Evolutionary conservation across 805 yeast species (phyloP).

Genomic region (Cyberlindnera nakhonratchasimensis): DNA sequence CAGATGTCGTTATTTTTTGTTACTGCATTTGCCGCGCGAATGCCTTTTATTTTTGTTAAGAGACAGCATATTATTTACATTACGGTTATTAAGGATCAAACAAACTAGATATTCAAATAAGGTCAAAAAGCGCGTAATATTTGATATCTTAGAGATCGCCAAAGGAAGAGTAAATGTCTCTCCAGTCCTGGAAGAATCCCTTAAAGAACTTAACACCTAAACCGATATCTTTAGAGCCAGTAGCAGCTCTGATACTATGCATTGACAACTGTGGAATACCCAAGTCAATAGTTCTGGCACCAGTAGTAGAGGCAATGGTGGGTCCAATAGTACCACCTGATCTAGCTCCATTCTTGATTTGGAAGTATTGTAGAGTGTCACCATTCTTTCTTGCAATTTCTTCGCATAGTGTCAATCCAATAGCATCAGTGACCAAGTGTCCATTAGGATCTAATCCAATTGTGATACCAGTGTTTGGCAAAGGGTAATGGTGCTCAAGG

Average conservation of each 20-base stretch:
- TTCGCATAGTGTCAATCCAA: constrained; percentile 66
- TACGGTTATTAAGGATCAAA: background rate
- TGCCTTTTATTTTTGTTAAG: background rate
- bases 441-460: constrained; percentile 75
- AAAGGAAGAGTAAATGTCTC: constrained; percentile 49
- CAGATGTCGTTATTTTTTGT: constrained; percentile 49
- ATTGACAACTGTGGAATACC: constrained; percentile 83
- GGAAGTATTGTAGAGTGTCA: constrained; percentile 75
- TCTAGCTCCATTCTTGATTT: constrained; percentile 78
- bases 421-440: constrained; percentile 78
- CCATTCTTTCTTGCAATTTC: constrained; percentile 63
- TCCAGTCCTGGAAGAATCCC: constrained; percentile 69
- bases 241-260: constrained; percentile 83
- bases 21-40: no score
- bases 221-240: constrained; percentile 75
- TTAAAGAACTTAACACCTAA: constrained; percentile 68
- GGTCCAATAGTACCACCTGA: constrained; percentile 93
- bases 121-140: background rate
- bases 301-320: constrained; percentile 55
- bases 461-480: constrained; percentile 73
- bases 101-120: background rate
- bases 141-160: constrained; percentile 39
- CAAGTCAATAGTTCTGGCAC: constrained; percentile 73
- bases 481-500: constrained; percentile 74
- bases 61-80: background rate